These are phyloP conservation scores for Skeletonema tropicum DNA, from an alignment of 108 stramenopile genomes.

Conservation along the genomic window DNA sequence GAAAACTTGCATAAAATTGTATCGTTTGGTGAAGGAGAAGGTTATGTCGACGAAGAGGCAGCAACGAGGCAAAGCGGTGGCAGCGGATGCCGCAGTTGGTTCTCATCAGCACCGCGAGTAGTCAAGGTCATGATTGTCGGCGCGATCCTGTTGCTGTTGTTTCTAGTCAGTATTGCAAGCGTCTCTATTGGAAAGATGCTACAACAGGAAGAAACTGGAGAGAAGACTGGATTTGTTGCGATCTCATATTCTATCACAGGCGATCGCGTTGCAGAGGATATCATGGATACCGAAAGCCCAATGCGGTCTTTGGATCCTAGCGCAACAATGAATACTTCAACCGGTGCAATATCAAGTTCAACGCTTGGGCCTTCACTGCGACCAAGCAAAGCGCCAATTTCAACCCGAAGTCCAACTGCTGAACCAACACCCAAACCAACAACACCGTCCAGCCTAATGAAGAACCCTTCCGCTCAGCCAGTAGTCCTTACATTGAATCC, in stretches of 20 bases:
- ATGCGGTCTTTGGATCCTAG: neutral
- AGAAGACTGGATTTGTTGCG: neutral
- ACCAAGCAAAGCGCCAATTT: neutral
- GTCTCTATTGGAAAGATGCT: constrained; percentile 15
- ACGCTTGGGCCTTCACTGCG: neutral
- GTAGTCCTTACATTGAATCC: neutral
- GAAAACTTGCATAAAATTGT: constrained; percentile 15
- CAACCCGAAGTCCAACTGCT: neutral
- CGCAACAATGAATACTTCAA: neutral
- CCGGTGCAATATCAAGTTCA: no score
- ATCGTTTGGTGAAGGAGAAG: constrained; percentile 25
- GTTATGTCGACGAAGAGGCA: constrained; percentile 26
- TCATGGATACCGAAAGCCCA: neutral
- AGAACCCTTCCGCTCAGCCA: neutral
- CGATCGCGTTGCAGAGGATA: neutral
- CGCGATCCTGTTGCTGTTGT: constrained; percentile 15
- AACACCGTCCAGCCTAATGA: neutral
- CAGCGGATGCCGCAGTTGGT: constrained; percentile 14
- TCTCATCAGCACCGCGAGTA: constrained; percentile 22
- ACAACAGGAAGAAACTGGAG: neutral
- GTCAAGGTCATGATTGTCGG: constrained; percentile 15
- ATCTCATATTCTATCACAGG: constrained; percentile 1
- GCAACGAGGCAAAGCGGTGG: constrained; percentile 9
- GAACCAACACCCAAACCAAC: neutral
- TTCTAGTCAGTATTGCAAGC: constrained; percentile 12